A percentile compares a stretch with the other conserved stretches of the same genome.
Conservation (phyloP, 164 flowering plant species). For the Euptelea pleiosperma region DNA sequence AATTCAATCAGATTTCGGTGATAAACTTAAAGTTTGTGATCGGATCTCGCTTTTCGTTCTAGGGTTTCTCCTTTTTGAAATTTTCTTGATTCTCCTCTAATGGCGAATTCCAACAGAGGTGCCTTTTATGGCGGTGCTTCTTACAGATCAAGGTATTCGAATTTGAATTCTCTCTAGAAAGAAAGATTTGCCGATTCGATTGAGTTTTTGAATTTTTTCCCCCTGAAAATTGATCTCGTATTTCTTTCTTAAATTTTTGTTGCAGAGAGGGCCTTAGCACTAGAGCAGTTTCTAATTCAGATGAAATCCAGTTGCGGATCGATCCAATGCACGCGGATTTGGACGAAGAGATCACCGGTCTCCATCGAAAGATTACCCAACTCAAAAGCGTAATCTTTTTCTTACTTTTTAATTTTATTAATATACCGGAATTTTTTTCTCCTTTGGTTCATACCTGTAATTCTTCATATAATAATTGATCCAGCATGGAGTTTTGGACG, state of each 20-base stretch:
- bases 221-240: no score
- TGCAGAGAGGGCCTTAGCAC: conserved; percentile 56
- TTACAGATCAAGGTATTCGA: conserved; percentile 31
- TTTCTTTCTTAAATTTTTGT: neutral
- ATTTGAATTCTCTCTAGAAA: neutral
- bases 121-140: conserved; percentile 17
- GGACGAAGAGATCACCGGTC: conserved; percentile 57
- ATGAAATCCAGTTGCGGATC: conserved; percentile 62
- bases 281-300: conserved; percentile 34
- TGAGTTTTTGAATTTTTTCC: neutral
- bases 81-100: neutral
- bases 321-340: conserved; percentile 64
- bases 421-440: no score
- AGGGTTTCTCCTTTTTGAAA: neutral
- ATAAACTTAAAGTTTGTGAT: neutral
- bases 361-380: conserved; percentile 40
- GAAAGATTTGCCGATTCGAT: neutral
- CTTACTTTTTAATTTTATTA: neutral
- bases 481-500: no score
- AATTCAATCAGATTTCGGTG: no score
- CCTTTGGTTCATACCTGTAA: no score
- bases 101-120: conserved; percentile 20
- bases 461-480: no score
- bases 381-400: conserved; percentile 37
- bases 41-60: neutral